Conservation (phyloP, 306 rosid genomes). For the Castanopsis chinensis region DNA sequence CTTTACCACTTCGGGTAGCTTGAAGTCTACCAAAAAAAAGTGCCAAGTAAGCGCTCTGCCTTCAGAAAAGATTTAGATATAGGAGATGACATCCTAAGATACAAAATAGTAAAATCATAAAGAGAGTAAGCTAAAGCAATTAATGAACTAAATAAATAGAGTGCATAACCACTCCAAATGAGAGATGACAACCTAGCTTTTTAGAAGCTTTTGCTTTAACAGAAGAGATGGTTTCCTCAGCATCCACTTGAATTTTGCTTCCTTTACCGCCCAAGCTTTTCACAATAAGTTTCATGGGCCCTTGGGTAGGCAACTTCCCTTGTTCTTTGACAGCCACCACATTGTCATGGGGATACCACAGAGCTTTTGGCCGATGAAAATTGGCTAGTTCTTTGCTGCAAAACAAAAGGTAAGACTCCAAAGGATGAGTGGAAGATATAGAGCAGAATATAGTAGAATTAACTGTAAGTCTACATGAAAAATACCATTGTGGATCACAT, state of each 20-base stretch:
- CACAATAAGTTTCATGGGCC: constrained; percentile 79
- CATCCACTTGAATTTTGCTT: constrained; percentile 73
- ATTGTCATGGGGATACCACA: constrained; percentile 96
- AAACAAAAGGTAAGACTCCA: constrained; percentile 29
- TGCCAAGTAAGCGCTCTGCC: constrained; percentile 2
- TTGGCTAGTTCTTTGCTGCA: constrained; percentile 92
- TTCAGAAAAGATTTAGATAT: constrained; percentile 13
- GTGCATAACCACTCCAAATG: constrained; percentile 8
- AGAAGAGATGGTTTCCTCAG: constrained; percentile 77
- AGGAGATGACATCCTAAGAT: neutral
- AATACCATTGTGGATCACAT: neutral
- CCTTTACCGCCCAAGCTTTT: constrained; percentile 98
- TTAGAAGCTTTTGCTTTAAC: constrained; percentile 84
- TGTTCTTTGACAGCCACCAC: constrained; percentile 77
- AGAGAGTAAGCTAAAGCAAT: neutral
- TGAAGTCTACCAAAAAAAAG: constrained; percentile 60
- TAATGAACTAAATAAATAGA: constrained; percentile 1
- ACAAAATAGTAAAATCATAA: neutral
- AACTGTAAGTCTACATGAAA: neutral
- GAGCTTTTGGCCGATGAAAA: constrained; percentile 95
- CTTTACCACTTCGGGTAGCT: constrained; percentile 70
- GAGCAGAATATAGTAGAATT: neutral
- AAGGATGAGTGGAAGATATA: constrained; percentile 9
- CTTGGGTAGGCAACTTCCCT: constrained; percentile 69
- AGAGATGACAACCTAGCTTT: constrained; percentile 79